phyloP scores from a whole-genome alignment of 2,329 filamentous ascomycete genomes.

The Cladophialophora immunda region DNA sequence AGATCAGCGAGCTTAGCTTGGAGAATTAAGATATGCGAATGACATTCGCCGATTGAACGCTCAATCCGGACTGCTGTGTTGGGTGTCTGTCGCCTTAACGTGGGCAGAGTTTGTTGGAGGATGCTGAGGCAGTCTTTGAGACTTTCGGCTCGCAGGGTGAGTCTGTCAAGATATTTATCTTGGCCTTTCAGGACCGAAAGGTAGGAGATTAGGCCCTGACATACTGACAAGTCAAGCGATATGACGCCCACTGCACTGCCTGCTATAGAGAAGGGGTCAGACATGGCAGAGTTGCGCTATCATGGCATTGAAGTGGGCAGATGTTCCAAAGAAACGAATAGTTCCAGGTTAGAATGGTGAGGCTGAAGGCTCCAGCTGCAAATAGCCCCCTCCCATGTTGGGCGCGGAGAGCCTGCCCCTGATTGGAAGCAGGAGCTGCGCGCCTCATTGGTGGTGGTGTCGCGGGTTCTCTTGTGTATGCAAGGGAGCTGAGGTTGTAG shows the following conservation, averaged over 20 bases:
- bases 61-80: constrained; percentile 9
- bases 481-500: background rate
- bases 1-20: constrained; percentile 1
- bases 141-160: constrained; percentile 1
- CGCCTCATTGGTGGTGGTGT: constrained; percentile 3
- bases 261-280: constrained; percentile 16
- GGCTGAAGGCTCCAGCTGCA: too few species aligned
- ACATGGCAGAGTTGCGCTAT: background rate
- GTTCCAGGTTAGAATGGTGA: too few species aligned
- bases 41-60: constrained; percentile 1
- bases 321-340: too few species aligned
- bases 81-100: constrained; percentile 6
- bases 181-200: constrained; percentile 15
- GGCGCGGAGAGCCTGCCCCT: background rate
- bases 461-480: background rate
- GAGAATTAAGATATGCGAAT: background rate
- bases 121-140: constrained; percentile 15
- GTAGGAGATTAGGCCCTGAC: constrained; percentile 16
- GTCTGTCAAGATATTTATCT: constrained; percentile 12
- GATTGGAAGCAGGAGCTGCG: constrained; percentile 8
- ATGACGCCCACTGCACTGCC: constrained; percentile 17
- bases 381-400: background rate
- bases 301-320: too few species aligned
- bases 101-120: constrained; percentile 7
- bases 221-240: constrained; percentile 15